Base-by-base conservation (phyloP, 2,329 filamentous ascomycete genomes). In the Trichoderma asperellum region DNA sequence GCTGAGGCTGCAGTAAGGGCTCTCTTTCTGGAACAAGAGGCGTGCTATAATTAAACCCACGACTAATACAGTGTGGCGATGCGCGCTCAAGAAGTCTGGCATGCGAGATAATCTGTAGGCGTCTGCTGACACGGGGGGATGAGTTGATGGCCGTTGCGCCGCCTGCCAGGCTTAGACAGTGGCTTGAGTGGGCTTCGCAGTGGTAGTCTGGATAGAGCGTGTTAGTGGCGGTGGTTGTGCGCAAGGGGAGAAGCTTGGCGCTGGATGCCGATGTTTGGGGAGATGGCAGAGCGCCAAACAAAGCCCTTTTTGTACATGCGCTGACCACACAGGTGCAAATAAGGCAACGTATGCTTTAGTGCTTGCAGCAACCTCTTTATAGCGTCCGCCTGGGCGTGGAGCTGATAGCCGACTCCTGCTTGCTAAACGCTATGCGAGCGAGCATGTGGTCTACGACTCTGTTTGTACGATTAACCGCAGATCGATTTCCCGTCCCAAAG, bases 31-130 rank as follows among this genome's bases (percentile, higher is more conserved):
- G 24, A 34, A 58, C 53, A 10, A 52, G 63, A 67, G 24, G 18
- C 5, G 55, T n/a, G 63, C 63, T 67, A 67, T 67, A 67, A 67
- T 67, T 67, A 67, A 67, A 55, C n/a, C 55, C 27, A 40, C 18
- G 55, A 12, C 55, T 67, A 67, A 59, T 58, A 67, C 55, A 67
- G 53, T 67, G 63, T 67, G 63, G 63, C 63, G 63, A 67, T 67
- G 63, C 63, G 55, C 63, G 53, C 10, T 52, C 37, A 14, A 35
- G 18, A 14, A 29, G 32, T 52, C 40, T 49, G 40, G 63, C 53
- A 59, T 29, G 18, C 40, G 18, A 43, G 40, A 43, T 43, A 34
- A 21, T 52, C 37, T 32, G 57, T 32, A 37, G 27, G 55, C 34
- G 52, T 24, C 52, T 58, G 63, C 63, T 66, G 63, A 66, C 53